These are phyloP conservation scores for Botrytis aclada DNA, from an alignment of 2,329 filamentous ascomycete genomes.

Conservation along the genomic window DNA sequence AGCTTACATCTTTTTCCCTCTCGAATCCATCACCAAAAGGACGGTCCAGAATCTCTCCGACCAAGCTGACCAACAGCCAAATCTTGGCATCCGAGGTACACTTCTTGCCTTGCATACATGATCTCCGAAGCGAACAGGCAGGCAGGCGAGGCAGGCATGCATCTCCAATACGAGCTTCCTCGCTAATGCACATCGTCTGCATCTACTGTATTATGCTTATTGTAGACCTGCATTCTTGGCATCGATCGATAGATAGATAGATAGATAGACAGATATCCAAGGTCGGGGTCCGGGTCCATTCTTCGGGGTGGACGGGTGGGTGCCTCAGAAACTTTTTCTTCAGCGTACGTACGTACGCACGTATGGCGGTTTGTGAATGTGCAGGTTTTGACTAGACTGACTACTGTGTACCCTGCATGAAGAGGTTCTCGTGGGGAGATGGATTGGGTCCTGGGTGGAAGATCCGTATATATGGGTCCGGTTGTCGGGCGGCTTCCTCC, in stretches of 20 bases:
- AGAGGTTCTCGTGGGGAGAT: neutral
- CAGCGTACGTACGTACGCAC: neutral
- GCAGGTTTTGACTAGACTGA: neutral
- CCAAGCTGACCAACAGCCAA: neutral
- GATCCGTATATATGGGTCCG: neutral
- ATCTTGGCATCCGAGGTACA: neutral
- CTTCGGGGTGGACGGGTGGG: neutral
- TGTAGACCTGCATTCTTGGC: slow-evolving; percentile 4
- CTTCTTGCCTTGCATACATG: no score
- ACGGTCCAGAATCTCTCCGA: neutral
- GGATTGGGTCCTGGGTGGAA: neutral
- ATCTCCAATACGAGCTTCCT: neutral
- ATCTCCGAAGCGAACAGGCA: neutral
- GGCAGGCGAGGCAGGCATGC: neutral
- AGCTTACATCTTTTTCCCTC: neutral
- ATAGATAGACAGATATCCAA: neutral
- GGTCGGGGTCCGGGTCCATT: neutral
- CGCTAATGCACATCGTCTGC: slow-evolving; percentile 10
- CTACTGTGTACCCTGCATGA: neutral
- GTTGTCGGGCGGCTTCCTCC: neutral
- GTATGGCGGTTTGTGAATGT: neutral
- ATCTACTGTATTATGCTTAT: neutral
- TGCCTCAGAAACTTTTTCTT: neutral
- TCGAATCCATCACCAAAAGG: neutral
- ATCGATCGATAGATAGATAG: neutral